Conservation (phyloP, 2,329 filamentous ascomycete species). For the Metarhizium humberi region DNA sequence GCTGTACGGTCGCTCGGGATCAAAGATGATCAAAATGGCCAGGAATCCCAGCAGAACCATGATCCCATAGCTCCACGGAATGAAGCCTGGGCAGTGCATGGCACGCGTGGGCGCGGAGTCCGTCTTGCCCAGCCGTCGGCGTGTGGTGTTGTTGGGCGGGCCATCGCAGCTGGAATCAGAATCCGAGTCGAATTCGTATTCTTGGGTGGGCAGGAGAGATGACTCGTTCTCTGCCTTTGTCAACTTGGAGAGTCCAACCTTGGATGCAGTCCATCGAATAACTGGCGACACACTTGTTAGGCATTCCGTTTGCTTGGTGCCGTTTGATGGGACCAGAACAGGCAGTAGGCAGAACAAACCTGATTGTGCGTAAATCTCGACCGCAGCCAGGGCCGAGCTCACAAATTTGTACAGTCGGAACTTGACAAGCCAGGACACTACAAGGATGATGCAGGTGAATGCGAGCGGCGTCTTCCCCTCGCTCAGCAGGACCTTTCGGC, state of each 20-base stretch:
- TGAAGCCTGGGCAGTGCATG: slow-evolving; percentile 8
- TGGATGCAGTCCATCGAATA: slow-evolving; percentile 1
- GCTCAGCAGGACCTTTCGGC: slow-evolving; percentile 21
- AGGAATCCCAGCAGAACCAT: slow-evolving; percentile 13
- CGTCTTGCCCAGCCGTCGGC: neutral
- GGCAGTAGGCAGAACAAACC: slow-evolving; percentile 11
- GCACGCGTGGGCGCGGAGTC: slow-evolving; percentile 6
- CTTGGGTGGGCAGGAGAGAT: slow-evolving; percentile 4
- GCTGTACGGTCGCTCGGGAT: slow-evolving; percentile 21
- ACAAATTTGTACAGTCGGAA: slow-evolving; percentile 14
- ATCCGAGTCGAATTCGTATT: slow-evolving; percentile 7
- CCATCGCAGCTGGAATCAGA: neutral
- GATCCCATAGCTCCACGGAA: slow-evolving; percentile 11
- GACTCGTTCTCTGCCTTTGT: slow-evolving; percentile 1
- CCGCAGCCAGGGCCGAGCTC: slow-evolving; percentile 12
- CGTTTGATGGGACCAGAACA: neutral
- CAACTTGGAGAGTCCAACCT: neutral
- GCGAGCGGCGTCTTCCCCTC: slow-evolving; percentile 18
- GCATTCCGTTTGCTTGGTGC: neutral
- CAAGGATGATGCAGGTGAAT: slow-evolving; percentile 13
- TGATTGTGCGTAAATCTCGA: slow-evolving; percentile 11
- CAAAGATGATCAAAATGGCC: slow-evolving; percentile 12
- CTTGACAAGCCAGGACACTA: slow-evolving; percentile 14
- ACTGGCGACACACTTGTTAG: neutral
- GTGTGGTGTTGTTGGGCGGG: neutral